Conservation (phyloP, 768 basidiomycete genomes). For the Mycena epipterygia region DNA sequence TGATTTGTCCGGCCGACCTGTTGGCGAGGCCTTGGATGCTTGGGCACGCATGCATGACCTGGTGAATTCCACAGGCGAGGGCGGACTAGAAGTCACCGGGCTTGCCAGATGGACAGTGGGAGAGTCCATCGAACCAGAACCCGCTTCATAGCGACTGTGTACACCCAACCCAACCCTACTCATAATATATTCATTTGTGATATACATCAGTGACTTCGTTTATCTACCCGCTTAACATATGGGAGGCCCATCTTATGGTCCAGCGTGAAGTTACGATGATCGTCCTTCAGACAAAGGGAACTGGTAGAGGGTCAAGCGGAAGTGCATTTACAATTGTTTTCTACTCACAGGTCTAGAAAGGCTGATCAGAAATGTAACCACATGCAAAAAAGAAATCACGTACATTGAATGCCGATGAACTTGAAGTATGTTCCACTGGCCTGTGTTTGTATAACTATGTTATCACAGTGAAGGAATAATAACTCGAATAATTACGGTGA, state of each 20-base stretch:
- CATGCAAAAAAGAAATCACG: slow-evolving; percentile 37
- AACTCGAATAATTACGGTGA: slow-evolving; percentile 8
- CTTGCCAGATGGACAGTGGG: slow-evolving; percentile 79
- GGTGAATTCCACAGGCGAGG: slow-evolving; percentile 22
- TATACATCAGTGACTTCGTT: slow-evolving; percentile 19
- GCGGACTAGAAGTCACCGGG: slow-evolving; percentile 61
- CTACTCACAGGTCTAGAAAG: slow-evolving; percentile 57
- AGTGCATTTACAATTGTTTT: neutral
- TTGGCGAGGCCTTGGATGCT: slow-evolving; percentile 58
- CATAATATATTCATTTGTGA: slow-evolving; percentile 24
- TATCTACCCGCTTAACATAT: slow-evolving; percentile 52
- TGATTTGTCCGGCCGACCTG: slow-evolving; percentile 56
- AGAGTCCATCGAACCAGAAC: slow-evolving; percentile 45
- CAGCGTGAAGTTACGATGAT: slow-evolving; percentile 63
- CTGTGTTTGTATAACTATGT: slow-evolving; percentile 46
- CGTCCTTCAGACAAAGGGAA: slow-evolving; percentile 73
- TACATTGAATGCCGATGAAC: slow-evolving; percentile 67
- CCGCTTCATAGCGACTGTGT: neutral
- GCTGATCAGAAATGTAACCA: slow-evolving; percentile 19
- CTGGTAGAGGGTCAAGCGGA: slow-evolving; percentile 49
- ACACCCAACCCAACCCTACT: neutral
- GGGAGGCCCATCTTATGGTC: slow-evolving; percentile 62
- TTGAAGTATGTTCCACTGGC: slow-evolving; percentile 66
- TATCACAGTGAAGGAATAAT: neutral
- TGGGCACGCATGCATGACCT: slow-evolving; percentile 71